phyloP scores from a whole-genome alignment of 768 basidiomycete genomes.

The Boletus reticulatus region DNA sequence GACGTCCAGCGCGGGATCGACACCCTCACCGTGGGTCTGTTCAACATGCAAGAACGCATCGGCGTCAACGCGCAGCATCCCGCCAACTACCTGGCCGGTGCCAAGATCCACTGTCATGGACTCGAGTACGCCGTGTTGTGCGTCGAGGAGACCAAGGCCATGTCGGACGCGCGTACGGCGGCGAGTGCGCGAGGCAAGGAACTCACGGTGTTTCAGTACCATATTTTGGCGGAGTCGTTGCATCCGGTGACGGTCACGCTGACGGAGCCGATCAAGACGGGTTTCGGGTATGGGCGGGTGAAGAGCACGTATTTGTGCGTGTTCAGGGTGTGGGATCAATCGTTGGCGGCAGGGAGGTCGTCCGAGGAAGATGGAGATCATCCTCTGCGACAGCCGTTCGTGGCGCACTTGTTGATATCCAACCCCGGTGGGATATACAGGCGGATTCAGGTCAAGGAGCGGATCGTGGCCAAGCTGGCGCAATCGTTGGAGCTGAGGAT shows the following conservation, averaged over 20 bases:
- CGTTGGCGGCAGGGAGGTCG: not conserved
- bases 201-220: conserved; percentile 11
- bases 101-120: conserved; percentile 20
- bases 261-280: conserved; percentile 18
- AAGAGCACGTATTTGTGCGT: conserved; percentile 15
- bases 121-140: conserved; percentile 16
- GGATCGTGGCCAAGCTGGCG: conserved; percentile 20
- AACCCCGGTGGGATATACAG: conserved; percentile 17
- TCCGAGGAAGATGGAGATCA: not conserved
- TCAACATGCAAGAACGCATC: conserved; percentile 19
- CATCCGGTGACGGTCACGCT: conserved; percentile 23
- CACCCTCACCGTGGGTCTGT: conserved; percentile 10
- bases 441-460: conserved; percentile 16
- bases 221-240: conserved; percentile 13
- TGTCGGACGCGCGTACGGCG: conserved; percentile 3
- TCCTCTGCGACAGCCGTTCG: conserved; percentile 14
- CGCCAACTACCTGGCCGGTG: conserved; percentile 19
- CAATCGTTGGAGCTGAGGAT: conserved; percentile 13
- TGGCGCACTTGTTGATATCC: conserved; percentile 6
- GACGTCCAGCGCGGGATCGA: conserved; percentile 16
- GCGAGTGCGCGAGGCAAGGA: not conserved
- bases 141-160: conserved; percentile 14
- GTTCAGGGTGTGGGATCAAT: conserved; percentile 22
- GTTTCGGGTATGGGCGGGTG: conserved; percentile 15
- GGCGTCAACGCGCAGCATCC: conserved; percentile 21